These are phyloP conservation scores for Aspergillus hortae DNA, from an alignment of 2,329 filamentous ascomycete species.

Conservation along the genomic window DNA sequence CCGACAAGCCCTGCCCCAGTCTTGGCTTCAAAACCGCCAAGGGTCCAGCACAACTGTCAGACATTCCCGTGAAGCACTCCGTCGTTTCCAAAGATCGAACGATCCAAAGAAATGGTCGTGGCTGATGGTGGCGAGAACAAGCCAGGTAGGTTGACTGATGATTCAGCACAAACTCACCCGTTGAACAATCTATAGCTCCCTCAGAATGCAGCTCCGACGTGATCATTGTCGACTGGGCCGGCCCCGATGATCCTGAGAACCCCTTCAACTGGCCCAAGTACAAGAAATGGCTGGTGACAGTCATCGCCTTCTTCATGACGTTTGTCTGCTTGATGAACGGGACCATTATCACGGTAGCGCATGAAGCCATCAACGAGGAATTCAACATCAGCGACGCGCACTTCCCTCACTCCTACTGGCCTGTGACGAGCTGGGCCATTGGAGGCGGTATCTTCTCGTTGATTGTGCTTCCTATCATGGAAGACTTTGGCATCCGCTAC, in stretches of 20 bases:
- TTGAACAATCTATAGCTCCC: not conserved
- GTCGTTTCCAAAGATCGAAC: not conserved
- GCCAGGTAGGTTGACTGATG: not conserved
- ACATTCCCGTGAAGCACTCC: not conserved
- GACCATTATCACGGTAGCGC: constrained; percentile 38
- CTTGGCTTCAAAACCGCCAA: not conserved
- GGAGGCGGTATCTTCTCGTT: constrained; percentile 27
- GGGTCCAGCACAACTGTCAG: not conserved
- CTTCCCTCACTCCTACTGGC: constrained; percentile 33
- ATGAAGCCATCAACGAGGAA: constrained; percentile 32
- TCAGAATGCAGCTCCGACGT: not conserved
- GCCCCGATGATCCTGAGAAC: constrained; percentile 27
- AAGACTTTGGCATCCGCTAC: constrained; percentile 40
- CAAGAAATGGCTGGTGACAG: constrained; percentile 35
- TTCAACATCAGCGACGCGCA: constrained; percentile 27
- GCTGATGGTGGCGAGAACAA: not conserved
- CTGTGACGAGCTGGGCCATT: constrained; percentile 29
- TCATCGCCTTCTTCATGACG: constrained; percentile 25
- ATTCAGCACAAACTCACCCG: not conserved
- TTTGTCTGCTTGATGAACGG: constrained; percentile 35
- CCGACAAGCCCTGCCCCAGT: not conserved
- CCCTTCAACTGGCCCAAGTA: constrained; percentile 37
- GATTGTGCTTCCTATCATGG: constrained; percentile 31
- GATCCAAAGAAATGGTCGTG: not conserved
- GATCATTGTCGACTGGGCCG: not conserved